A percentile compares a stretch with the other conserved stretches of the same genome.
These are phyloP conservation scores for Pseudonitzschia multiseries DNA, from an alignment of 108 stramenopile genomes.

Conservation along the genomic window DNA sequence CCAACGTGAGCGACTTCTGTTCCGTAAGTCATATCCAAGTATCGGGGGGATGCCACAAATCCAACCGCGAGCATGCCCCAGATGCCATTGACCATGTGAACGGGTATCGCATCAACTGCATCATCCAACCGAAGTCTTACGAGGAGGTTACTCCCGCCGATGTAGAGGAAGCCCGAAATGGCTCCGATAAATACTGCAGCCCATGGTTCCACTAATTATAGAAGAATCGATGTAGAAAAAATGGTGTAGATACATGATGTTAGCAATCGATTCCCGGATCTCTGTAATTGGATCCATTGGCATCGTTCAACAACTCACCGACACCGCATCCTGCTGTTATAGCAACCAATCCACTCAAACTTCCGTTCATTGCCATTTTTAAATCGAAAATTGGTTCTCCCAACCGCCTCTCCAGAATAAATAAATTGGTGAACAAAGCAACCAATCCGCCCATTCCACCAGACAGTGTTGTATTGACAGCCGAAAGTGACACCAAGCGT, in stretches of 20 bases:
- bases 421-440: slow-evolving; percentile 51
- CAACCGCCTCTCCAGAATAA: slow-evolving; percentile 39
- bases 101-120: slow-evolving; percentile 91
- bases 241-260: not conserved
- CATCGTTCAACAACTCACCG: slow-evolving; percentile 42
- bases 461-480: slow-evolving; percentile 86
- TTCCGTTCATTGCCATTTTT: slow-evolving; percentile 56
- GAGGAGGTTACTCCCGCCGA: slow-evolving; percentile 54
- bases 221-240: not conserved
- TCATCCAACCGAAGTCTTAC: slow-evolving; percentile 84
- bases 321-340: slow-evolving; percentile 89
- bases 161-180: slow-evolving; percentile 83
- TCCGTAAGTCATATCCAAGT: slow-evolving; percentile 52
- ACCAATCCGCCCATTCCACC: slow-evolving; percentile 54
- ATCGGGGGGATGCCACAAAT: slow-evolving; percentile 70
- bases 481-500: slow-evolving; percentile 61
- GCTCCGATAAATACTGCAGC: slow-evolving; percentile 84
- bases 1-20: slow-evolving; percentile 47
- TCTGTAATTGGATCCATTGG: no score
- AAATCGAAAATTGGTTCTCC: slow-evolving; percentile 65
- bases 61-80: slow-evolving; percentile 88
- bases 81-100: slow-evolving; percentile 84
- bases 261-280: not conserved
- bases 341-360: slow-evolving; percentile 73
- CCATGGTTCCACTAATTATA: slow-evolving; percentile 63